These are phyloP conservation scores for Silene conica DNA, from an alignment of 148 eudicot species.

Conservation along the genomic window DNA sequence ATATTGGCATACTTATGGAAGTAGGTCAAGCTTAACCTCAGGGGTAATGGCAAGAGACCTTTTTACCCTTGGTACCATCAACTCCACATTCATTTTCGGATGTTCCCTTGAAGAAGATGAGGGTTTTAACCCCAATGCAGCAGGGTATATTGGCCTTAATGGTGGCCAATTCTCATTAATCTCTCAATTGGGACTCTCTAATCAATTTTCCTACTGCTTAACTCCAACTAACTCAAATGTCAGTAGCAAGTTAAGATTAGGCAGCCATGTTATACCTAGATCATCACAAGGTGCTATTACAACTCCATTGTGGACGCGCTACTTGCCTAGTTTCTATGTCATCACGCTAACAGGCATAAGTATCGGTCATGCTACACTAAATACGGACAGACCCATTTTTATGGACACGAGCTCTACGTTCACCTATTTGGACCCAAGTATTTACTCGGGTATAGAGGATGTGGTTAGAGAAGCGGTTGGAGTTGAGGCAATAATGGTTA, in stretches of 20 bases:
- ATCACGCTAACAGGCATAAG: conserved; percentile 15
- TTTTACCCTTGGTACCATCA: conserved; percentile 24
- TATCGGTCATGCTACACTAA: background rate
- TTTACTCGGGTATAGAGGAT: conserved; percentile 6
- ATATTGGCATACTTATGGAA: conserved; percentile 32
- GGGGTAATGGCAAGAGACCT: conserved; percentile 34
- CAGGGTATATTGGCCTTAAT: conserved; percentile 47
- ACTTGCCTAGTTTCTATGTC: conserved; percentile 9
- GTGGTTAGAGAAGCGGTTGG: background rate
- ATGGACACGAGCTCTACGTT: conserved; percentile 24
- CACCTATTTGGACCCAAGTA: conserved; percentile 6
- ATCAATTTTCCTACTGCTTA: conserved; percentile 48
- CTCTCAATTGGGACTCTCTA: conserved; percentile 24
- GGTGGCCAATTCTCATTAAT: conserved; percentile 34
- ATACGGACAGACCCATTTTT: background rate
- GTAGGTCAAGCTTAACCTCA: conserved; percentile 14
- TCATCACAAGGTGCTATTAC: background rate
- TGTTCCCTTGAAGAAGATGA: conserved; percentile 31
- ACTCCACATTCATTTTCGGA: conserved; percentile 26
- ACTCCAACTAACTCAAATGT: conserved; percentile 10
- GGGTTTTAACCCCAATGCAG: conserved; percentile 10
- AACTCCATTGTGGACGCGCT: background rate
- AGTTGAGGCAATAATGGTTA: conserved; percentile 1
- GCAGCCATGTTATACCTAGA: background rate
- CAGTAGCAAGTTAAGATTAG: conserved; percentile 22